Evolutionary conservation across 1,139 yeast species (phyloP).

Genomic region (Keqinozyma sinolaborantium): DNA sequence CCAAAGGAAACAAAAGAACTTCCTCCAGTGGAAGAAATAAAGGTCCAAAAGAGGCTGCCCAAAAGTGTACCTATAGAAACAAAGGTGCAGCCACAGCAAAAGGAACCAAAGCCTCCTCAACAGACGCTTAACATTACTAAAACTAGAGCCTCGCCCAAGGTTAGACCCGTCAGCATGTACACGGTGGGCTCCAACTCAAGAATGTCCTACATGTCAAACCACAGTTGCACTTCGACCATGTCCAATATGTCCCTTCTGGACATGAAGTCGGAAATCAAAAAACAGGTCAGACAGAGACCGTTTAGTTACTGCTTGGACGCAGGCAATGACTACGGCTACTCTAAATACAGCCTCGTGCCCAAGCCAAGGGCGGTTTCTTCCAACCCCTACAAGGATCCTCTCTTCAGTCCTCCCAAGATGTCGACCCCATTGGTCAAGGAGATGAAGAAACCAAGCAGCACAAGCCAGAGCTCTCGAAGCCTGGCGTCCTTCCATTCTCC

Average conservation of each 20-base stretch:
- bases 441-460: neutral
- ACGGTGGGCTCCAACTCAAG: conserved; percentile 8
- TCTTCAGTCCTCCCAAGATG: neutral
- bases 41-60: no score
- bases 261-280: conserved; percentile 17
- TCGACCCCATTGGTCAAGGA: neutral
- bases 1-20: neutral
- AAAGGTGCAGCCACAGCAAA: neutral
- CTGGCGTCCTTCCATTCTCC: no score
- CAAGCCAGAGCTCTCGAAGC: no score
- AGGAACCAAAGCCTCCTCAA: neutral
- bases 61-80: no score
- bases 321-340: conserved; percentile 26
- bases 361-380: conserved; percentile 5
- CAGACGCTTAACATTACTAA: neutral
- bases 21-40: no score
- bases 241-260: conserved; percentile 11
- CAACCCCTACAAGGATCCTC: conserved; percentile 2
- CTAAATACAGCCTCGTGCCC: conserved; percentile 19
- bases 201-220: conserved; percentile 7
- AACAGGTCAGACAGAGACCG: conserved; percentile 25
- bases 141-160: neutral
- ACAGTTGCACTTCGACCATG: conserved; percentile 7
- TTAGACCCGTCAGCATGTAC: conserved; percentile 2
- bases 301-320: conserved; percentile 31